These are phyloP conservation scores for Ustilaginoidea virens DNA, from an alignment of 2,329 filamentous ascomycete genomes.

Conservation along the genomic window DNA sequence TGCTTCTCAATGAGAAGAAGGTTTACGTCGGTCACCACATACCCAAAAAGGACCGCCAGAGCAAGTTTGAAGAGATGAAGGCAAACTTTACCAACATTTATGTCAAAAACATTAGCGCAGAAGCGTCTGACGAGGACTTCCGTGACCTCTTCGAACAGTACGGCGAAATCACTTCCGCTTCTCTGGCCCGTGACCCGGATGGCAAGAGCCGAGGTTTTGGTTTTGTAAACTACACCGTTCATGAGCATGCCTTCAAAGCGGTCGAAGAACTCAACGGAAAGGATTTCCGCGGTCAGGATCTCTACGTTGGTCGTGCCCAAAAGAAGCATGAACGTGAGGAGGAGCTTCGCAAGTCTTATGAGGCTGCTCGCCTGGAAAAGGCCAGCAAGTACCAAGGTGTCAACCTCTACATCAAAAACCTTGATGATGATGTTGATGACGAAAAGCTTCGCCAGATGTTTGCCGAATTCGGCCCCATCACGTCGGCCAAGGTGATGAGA, in stretches of 20 bases:
- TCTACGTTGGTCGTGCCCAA: constrained; percentile 96
- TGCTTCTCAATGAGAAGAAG: constrained; percentile 99
- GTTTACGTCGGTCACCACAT: constrained; percentile 99
- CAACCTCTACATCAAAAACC: constrained; percentile 99
- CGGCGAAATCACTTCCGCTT: constrained; percentile 90
- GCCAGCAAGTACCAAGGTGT: constrained; percentile 98
- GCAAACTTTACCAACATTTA: constrained; percentile 99
- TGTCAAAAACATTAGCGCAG: constrained; percentile 88
- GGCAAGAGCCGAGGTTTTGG: constrained; percentile 92
- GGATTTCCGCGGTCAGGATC: constrained; percentile 85
- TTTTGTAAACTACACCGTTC: constrained; percentile 89
- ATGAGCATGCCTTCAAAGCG: constrained; percentile 71
- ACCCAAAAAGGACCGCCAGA: constrained; percentile 99
- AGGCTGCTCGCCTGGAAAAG: constrained; percentile 94
- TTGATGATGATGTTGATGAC: constrained; percentile 92
- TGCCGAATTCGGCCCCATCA: constrained; percentile 81
- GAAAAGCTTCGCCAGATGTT: constrained; percentile 96
- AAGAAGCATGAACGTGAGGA: constrained; percentile 99
- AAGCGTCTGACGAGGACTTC: constrained; percentile 88
- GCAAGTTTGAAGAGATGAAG: constrained; percentile 99
- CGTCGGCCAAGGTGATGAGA: constrained; percentile 98
- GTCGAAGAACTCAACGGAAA: constrained; percentile 86
- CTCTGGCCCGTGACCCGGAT: constrained; percentile 75
- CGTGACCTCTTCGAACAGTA: constrained; percentile 81
- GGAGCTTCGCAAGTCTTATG: constrained; percentile 96